Evolutionary conservation across 768 basidiomycete species (phyloP), one percentile per base, ranked within the genome.

Genomic region (Suillus plorans): DNA sequence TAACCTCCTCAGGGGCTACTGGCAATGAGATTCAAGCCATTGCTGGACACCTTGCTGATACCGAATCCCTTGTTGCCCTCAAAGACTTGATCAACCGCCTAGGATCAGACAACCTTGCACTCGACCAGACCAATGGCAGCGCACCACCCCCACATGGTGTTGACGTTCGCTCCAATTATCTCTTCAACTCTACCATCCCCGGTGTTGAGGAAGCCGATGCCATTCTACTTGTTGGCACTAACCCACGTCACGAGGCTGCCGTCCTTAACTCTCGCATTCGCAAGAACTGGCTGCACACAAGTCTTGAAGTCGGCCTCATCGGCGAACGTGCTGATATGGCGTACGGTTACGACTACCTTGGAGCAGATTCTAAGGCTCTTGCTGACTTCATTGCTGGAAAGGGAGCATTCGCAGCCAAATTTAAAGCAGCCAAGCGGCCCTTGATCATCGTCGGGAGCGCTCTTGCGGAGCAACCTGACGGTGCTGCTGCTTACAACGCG

Each of bases 191-290:
- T 10, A 94, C 91, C 28, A 94, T 99, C 64, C 89, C 94, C 34
- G 92, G 92, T 28, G 84, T 97, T 34, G 97, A 97, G 73, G 82
- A 89, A 55, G 96, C 97, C 28, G 97, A 99, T 70, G 93, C 80
- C 22, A 93, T 99, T 68, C 86, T 99, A 9, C 86, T 99, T 36
- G 87, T 99, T 69, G 97, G 97, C 63, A 97, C 95, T 50, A 97
- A 99, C 79, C 97, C 97, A 12, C 85, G 97, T 22, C 96, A 98
- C 74, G 97, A 99, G 77, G 97, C 95, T 5, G 91, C 97, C 25
- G 96, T 98, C 63, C 83, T 31, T 69, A 99, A 99, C 83, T 95
- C 96, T 31, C 93, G 97, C 67, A 94, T 99, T 71, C 87, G 97
- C 70, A 96, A 95, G 83, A 90, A 88, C 70, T 99, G 94, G 92